Conservation (phyloP, 129 eudicot genomes). For the Scalesia atractyloides region DNA sequence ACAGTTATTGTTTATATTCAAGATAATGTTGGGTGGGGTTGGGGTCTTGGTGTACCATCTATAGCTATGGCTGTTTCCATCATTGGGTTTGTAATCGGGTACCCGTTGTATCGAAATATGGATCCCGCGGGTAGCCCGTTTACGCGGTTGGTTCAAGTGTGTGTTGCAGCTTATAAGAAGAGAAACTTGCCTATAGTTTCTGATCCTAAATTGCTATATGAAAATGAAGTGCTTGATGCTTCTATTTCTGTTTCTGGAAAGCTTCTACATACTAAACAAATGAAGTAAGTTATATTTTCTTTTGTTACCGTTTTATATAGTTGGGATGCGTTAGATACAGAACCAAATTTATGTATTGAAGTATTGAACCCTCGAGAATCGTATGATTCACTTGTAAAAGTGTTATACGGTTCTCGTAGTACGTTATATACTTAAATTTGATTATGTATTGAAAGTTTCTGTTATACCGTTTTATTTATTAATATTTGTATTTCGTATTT, state of each 20-base stretch:
- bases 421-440: neutral
- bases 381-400: neutral
- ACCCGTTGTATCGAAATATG: conserved; percentile 69
- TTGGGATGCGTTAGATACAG: neutral
- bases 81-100: conserved; percentile 60
- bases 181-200: conserved; percentile 61
- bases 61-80: conserved; percentile 67
- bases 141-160: conserved; percentile 80
- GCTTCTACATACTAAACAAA: conserved; percentile 68
- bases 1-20: conserved; percentile 82
- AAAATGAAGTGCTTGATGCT: conserved; percentile 80
- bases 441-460: neutral
- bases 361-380: neutral
- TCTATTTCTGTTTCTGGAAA: conserved; percentile 73
- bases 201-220: conserved; percentile 61
- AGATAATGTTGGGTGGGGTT: conserved; percentile 88
- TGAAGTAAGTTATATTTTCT: conserved; percentile 43
- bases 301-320: too few species aligned
- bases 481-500: neutral
- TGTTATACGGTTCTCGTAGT: too few species aligned
- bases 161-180: conserved; percentile 82
- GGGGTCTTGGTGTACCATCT: conserved; percentile 90
- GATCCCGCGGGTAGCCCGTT: conserved; percentile 96
- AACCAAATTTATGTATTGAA: neutral
- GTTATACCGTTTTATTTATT: neutral